phyloP scores from a whole-genome alignment of 83 land plant species.

The Diphasiastrum complanatum region DNA sequence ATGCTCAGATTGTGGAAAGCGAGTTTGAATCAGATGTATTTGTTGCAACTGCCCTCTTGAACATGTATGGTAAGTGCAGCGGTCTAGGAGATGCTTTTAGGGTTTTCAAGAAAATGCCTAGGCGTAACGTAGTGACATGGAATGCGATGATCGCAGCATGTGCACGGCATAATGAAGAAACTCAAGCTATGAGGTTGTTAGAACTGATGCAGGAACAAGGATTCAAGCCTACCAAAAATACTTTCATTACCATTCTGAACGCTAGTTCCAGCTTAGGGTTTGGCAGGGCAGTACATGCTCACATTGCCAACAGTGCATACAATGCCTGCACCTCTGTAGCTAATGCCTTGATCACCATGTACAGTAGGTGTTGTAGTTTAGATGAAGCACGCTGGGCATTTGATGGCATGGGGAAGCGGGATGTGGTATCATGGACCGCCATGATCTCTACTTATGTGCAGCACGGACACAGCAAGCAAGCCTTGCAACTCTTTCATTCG shows the following conservation, averaged over 20 bases:
- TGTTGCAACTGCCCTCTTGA: slow-evolving; percentile 6
- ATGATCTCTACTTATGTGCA: slow-evolving; percentile 5
- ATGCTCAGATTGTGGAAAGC: slow-evolving; percentile 2
- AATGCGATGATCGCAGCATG: slow-evolving; percentile 12
- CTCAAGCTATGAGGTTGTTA: neutral
- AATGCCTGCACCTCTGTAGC: neutral
- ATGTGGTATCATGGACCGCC: slow-evolving; percentile 12
- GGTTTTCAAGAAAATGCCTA: slow-evolving; percentile 2
- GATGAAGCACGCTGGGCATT: slow-evolving; percentile 4
- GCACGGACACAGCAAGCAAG: neutral
- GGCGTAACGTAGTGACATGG: slow-evolving; percentile 3
- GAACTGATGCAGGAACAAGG: neutral
- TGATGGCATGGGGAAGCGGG: neutral
- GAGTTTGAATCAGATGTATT: neutral
- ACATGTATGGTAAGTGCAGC: slow-evolving; percentile 15
- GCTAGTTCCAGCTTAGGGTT: neutral
- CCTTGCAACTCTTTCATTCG: neutral
- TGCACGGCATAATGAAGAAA: neutral
- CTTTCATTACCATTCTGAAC: slow-evolving; percentile 6
- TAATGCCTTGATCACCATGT: slow-evolving; percentile 17
- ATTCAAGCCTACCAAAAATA: neutral
- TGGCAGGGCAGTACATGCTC: slow-evolving; percentile 15
- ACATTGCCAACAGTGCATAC: neutral
- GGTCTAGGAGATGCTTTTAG: slow-evolving; percentile 3
- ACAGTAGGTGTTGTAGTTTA: slow-evolving; percentile 6